Evolutionary conservation across 139 green algal species (phyloP).

Genomic region (Closterium sp.): DNA sequence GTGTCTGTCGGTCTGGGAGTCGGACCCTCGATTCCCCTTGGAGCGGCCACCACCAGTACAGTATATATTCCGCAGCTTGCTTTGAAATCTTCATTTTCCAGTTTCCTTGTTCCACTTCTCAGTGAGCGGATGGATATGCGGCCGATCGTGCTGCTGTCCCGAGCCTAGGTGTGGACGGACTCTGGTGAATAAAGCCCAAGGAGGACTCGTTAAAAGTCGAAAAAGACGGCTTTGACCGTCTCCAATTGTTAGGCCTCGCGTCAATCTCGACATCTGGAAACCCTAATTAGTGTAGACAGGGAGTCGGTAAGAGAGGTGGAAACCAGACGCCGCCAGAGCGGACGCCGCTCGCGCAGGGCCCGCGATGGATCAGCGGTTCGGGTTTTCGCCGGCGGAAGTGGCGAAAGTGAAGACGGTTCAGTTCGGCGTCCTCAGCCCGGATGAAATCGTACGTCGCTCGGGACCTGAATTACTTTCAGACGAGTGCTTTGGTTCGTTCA

Average conservation of each 20-base stretch:
- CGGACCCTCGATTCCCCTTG: no score
- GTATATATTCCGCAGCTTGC: background rate
- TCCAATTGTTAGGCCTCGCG: background rate
- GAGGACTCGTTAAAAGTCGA: background rate
- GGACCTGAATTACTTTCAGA: no score
- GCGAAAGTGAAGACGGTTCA: constrained; percentile 86
- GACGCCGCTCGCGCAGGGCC: background rate
- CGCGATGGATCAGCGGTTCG: constrained; percentile 68
- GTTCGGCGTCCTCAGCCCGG: constrained; percentile 91
- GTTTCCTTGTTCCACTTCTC: background rate
- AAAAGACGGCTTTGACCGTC: background rate
- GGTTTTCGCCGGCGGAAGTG: constrained; percentile 67
- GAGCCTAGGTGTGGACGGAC: background rate
- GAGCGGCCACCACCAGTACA: no score
- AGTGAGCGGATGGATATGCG: background rate
- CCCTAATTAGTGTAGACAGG: background rate
- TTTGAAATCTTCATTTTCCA: background rate
- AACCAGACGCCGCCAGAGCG: background rate
- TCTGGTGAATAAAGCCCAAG: background rate
- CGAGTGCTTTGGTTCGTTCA: constrained; percentile 5
- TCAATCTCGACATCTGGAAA: background rate
- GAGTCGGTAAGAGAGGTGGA: background rate
- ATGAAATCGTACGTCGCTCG: constrained; percentile 86
- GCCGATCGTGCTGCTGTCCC: background rate
- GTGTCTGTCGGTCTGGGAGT: no score